Evolutionary conservation across 2,329 filamentous ascomycete species (phyloP), one percentile per base, ranked within the genome.

Genomic region (Diaporthe sp.): DNA sequence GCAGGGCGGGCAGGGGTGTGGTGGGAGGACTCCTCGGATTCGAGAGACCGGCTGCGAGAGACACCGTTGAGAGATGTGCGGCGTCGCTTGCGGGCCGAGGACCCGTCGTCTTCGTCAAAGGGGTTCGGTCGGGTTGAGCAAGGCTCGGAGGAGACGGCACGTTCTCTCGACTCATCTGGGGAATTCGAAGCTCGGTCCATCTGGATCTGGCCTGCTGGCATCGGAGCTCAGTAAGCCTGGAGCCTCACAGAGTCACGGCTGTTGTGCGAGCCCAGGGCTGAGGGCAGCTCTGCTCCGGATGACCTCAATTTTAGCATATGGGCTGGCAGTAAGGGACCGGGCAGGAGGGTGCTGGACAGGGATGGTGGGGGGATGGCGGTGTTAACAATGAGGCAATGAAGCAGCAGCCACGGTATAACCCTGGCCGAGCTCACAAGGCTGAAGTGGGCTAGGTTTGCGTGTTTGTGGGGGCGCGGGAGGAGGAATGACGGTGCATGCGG

Each of bases 61-160:
- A 75, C 78, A 63, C 84, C 86, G 72, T 87, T 87, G 69, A 86
- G 83, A 19, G 90, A 92, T 39, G 90, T 91, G 77, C 91, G 88
- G 76, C 89, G 90, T 70, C 91, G 89, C 82, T 93, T 93, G 77
- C 91, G 86, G 72, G 90, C 74, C 44, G 74, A 86, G 55, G 87
- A 85, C 61, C 83, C 79, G 77, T 90, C 88, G 80, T 83, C 85
- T 82, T 92, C 90, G 83, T 91, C 87, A 81, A 92, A 92, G 53
- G 91, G 91, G 77, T 92, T 92, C 70, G 89, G 89, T 76, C 91
- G 88, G 78, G 88, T 90, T 79, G 90, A 89, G 82, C 87, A 87
- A 81, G 89, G 88, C 85, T 93, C 91, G 83, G 89, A 88, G 79
- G 90, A 92, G 83, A 86, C 85, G 80, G 88, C 88, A 83, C 89